phyloP scores from a whole-genome alignment of 305 asterid species.

The Plantago coronopus region DNA sequence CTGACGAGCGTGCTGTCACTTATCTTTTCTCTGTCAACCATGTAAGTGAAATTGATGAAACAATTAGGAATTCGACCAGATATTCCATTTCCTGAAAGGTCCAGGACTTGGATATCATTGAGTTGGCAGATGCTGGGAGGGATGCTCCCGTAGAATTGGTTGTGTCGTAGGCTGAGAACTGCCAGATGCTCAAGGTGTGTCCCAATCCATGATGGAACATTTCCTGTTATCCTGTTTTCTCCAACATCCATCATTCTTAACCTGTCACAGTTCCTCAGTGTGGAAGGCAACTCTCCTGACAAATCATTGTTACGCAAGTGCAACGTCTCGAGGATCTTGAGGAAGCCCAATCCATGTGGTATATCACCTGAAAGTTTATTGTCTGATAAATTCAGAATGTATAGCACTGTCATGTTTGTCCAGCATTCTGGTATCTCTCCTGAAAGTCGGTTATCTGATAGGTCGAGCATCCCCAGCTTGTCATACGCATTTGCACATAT shows the following conservation, averaged over 20 bases:
- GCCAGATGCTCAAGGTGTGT: background rate
- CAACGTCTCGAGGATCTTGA: background rate
- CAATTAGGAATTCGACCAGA: constrained; percentile 35
- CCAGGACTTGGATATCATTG: constrained; percentile 28
- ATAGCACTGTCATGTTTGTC: constrained; percentile 21
- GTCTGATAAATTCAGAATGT: constrained; percentile 25
- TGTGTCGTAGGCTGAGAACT: constrained; percentile 23
- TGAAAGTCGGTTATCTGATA: constrained; percentile 25
- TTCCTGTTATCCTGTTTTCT: constrained; percentile 27
- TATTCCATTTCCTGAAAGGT: constrained; percentile 28
- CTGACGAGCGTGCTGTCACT: background rate
- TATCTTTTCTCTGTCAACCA: constrained; percentile 19
- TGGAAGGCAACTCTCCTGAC: constrained; percentile 28
- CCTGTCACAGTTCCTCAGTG: background rate
- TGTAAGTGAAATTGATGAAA: constrained; percentile 28
- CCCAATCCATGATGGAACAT: constrained; percentile 34
- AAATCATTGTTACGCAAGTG: constrained; percentile 28
- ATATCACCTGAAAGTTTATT: constrained; percentile 29
- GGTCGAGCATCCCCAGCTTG: constrained; percentile 3
- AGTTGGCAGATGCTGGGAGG: constrained; percentile 29
- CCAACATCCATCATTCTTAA: constrained; percentile 22
- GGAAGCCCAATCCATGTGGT: constrained; percentile 24
- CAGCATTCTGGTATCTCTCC: constrained; percentile 37
- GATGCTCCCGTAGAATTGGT: constrained; percentile 30
- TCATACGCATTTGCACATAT: constrained; percentile 1